Percentiles rank a stretch among this genome's conserved stretches.
Evolutionary conservation across 495 filamentous ascomycete genomes (phyloP).

Genomic region (Talaromyces liani): DNA sequence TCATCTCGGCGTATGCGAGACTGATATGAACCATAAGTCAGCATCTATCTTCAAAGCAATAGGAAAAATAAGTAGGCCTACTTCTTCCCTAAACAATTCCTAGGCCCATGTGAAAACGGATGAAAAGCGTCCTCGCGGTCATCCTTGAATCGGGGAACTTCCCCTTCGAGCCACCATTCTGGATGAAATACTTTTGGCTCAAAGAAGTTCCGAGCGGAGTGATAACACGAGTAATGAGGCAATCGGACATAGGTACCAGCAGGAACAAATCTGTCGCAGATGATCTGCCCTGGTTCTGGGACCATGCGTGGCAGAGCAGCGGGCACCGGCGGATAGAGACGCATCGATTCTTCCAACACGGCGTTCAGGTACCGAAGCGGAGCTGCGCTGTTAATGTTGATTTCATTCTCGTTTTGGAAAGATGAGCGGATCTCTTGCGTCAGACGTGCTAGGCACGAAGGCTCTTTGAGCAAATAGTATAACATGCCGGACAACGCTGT

Average conservation of each 20-base stretch:
- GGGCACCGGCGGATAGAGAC: no score
- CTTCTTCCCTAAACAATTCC: conserved; percentile 21
- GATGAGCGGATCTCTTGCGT: no score
- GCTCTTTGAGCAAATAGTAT: no score
- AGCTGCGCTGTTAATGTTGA: no score
- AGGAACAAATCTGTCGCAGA: no score
- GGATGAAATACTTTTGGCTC: conserved; percentile 15
- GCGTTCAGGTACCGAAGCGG: no score
- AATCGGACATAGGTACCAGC: conserved; percentile 9
- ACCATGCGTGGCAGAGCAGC: no score
- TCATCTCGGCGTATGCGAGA: conserved; percentile 50
- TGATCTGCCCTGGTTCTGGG: no score
- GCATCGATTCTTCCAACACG: no score
- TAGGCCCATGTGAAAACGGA: conserved; percentile 8
- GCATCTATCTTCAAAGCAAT: not conserved
- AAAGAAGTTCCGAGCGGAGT: conserved; percentile 14
- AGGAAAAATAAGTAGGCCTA: not conserved
- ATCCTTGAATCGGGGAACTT: not conserved
- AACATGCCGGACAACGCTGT: no score
- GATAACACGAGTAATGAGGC: conserved; percentile 11
- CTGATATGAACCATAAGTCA: conserved; percentile 14
- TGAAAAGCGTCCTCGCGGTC: conserved; percentile 13
- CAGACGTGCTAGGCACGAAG: no score
- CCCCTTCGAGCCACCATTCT: conserved; percentile 14
- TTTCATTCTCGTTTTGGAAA: conserved; percentile 9